Conservation (phyloP, 2,329 filamentous ascomycete genomes). For the Penicillium sp. region DNA sequence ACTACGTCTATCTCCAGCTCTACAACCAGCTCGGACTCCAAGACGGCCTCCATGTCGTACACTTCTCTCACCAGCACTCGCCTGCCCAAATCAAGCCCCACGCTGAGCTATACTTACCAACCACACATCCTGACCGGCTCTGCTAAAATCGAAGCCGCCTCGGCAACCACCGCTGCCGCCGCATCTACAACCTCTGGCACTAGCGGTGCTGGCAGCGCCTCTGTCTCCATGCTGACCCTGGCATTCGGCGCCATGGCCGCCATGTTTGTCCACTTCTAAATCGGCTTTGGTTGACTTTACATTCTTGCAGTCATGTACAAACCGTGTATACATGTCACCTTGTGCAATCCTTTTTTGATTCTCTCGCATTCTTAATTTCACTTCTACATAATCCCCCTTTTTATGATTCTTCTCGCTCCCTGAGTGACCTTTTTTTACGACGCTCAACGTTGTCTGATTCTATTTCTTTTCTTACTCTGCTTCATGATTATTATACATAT, state of each 20-base stretch:
- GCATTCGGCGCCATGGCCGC: slow-evolving; percentile 27
- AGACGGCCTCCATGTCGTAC: slow-evolving; percentile 16
- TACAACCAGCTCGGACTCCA: slow-evolving; percentile 14
- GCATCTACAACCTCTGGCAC: slow-evolving; percentile 17
- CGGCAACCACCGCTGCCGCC: slow-evolving; percentile 10
- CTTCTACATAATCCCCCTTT: slow-evolving; percentile 23
- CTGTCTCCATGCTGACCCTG: slow-evolving; percentile 25
- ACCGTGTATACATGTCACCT: slow-evolving; percentile 9
- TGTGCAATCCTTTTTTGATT: slow-evolving; percentile 13
- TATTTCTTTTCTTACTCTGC: slow-evolving; percentile 4
- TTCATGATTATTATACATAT: slow-evolving; percentile 22
- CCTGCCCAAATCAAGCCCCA: slow-evolving; percentile 20
- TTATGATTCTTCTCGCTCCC: slow-evolving; percentile 15
- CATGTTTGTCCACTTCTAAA: slow-evolving; percentile 27
- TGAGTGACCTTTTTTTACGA: slow-evolving; percentile 23
- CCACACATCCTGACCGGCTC: slow-evolving; percentile 31
- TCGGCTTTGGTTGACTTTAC: background rate
- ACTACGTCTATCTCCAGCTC: slow-evolving; percentile 11
- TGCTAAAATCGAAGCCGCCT: slow-evolving; percentile 15
- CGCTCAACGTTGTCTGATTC: slow-evolving; percentile 22
- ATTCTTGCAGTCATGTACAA: slow-evolving; percentile 5
- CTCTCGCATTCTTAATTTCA: slow-evolving; percentile 13
- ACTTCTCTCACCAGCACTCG: slow-evolving; percentile 16
- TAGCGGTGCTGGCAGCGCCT: slow-evolving; percentile 20
- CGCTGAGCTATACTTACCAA: slow-evolving; percentile 30